Evolutionary conservation across 2,329 filamentous ascomycete species (phyloP), one percentile per base, ranked within the genome.

Genomic region (Dactylellina cionopaga): DNA sequence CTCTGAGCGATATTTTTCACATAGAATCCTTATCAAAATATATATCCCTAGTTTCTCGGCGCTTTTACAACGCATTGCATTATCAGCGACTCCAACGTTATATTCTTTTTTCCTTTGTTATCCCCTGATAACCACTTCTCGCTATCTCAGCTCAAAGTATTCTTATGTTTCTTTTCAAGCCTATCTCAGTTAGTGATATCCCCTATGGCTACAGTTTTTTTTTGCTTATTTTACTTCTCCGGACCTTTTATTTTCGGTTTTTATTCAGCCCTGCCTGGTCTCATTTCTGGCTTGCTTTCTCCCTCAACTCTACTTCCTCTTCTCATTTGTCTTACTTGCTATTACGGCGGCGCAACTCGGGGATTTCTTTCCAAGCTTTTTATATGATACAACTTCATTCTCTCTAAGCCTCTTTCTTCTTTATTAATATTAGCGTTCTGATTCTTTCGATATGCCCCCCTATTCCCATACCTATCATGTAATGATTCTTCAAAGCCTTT

Each of bases 291-390:
- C 13, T 15, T 31, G 39, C 41, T 33, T 25, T 58, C 24, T 58
- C 19, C 29, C 43, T 66, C 49, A 55, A 19, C 43, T 43, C 29
- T 66, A 7, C 33, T 66, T 49, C 24, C 15, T 60, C 29, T 59
- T 66, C 43, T 60, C 24, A 52, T 59, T 41, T 51, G 41, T 63
- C 49, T 63, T 71, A 64, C n/a, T n/a, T n/a, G n/a, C 44, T 62
- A 51, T 59, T 52, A 71, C 52, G 58, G 66, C 66, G 66, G 66
- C 66, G 66, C 43, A 64, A 64, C 43, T 43, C 51, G 66, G 66
- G 43, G 59, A 71, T 43, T 49, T 55, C 27, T 58, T 64, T 56
- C 33, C 17, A 33, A 46, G 47, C 31, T 15, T 27, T 33, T 46
- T 25, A 24, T 11, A 25, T 41, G 5, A 41, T 41, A 41, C 19